Conservation (phyloP, 2,329 filamentous ascomycete species). For the Aquanectria penicillioides region DNA sequence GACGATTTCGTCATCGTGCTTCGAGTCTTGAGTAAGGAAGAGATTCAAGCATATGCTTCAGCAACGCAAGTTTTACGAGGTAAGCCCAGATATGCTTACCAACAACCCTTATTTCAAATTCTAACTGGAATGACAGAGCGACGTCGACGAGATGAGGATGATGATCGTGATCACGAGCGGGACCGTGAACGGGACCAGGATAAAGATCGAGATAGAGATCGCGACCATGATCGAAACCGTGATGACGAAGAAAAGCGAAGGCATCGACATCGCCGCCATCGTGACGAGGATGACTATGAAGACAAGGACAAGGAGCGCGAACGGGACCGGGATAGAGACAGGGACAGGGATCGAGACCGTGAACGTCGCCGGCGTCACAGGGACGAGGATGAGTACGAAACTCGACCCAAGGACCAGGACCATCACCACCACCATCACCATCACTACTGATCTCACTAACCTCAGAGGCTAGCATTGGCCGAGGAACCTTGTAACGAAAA, state of each 20-base stretch:
- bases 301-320: constrained; percentile 34
- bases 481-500: constrained; percentile 3
- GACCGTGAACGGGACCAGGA: constrained; percentile 40
- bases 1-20: constrained; percentile 94
- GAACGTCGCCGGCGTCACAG: constrained; percentile 44
- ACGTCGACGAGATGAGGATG: constrained; percentile 45
- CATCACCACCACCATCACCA: constrained; percentile 47
- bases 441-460: constrained; percentile 46
- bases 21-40: constrained; percentile 84
- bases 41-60: constrained; percentile 87
- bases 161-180: constrained; percentile 32
- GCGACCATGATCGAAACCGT: no score
- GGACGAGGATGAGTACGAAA: constrained; percentile 42
- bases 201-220: constrained; percentile 13
- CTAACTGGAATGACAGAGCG: constrained; percentile 41
- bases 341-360: constrained; percentile 51
- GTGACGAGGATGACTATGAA: constrained; percentile 38
- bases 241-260: constrained; percentile 32
- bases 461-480: constrained; percentile 41
- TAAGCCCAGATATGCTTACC: constrained; percentile 52
- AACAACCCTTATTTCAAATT: neutral
- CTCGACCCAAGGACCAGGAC: constrained; percentile 42
- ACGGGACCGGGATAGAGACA: constrained; percentile 37
- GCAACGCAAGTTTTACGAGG: constrained; percentile 85
- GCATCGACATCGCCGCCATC: constrained; percentile 19